Conservation (phyloP, 2,329 filamentous ascomycete genomes). For the Tolypocladium guangdongense region DNA sequence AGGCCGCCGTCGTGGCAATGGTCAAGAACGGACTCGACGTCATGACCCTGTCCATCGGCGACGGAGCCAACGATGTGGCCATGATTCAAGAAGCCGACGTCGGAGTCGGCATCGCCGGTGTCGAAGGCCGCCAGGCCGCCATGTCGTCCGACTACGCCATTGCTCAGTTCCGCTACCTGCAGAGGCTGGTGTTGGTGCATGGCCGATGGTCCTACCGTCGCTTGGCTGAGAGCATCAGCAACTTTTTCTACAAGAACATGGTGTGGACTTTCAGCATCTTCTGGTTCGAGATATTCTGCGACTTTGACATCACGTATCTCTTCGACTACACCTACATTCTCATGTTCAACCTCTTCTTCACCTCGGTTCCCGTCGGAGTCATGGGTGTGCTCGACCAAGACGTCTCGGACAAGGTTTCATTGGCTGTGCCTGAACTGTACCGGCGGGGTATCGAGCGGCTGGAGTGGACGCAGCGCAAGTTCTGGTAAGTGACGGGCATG, state of each 20-base stretch:
- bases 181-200: slow-evolving; percentile 77
- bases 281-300: slow-evolving; percentile 93
- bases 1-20: slow-evolving; percentile 92
- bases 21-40: slow-evolving; percentile 92
- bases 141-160: slow-evolving; percentile 97
- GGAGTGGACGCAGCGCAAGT: slow-evolving; percentile 94
- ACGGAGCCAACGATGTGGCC: slow-evolving; percentile 90
- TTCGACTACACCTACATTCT: slow-evolving; percentile 98
- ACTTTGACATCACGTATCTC: slow-evolving; percentile 93
- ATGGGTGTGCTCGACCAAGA: slow-evolving; percentile 98
- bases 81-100: slow-evolving; percentile 98
- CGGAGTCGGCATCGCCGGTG: slow-evolving; percentile 90
- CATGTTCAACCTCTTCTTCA: slow-evolving; percentile 93
- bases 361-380: slow-evolving; percentile 84
- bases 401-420: slow-evolving; percentile 83
- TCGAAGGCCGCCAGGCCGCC: slow-evolving; percentile 82
- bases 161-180: slow-evolving; percentile 83
- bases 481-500: slow-evolving; percentile 56
- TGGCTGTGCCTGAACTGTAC: slow-evolving; percentile 92
- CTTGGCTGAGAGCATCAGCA: slow-evolving; percentile 85
- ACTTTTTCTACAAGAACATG: slow-evolving; percentile 99
- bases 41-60: slow-evolving; percentile 88
- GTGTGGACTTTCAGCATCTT: slow-evolving; percentile 95
- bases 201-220: slow-evolving; percentile 95
- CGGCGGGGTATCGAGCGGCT: slow-evolving; percentile 88